These are phyloP conservation scores for Pseudonectria buxi DNA, from an alignment of 2,329 filamentous ascomycete genomes.

Conservation along the genomic window DNA sequence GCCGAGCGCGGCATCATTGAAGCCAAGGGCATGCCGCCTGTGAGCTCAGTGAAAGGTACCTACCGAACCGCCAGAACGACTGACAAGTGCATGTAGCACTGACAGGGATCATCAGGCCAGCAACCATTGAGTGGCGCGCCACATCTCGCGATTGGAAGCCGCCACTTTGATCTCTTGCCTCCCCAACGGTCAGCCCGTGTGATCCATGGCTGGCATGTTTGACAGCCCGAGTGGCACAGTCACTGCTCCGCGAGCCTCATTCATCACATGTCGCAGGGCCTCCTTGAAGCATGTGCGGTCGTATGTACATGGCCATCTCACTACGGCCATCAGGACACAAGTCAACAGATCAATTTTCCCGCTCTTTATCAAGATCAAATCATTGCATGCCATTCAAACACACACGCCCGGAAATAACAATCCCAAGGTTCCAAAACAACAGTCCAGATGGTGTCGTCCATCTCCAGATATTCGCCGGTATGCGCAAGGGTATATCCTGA, in stretches of 20 bases:
- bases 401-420: slow-evolving; percentile 6
- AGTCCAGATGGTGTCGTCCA: slow-evolving; percentile 21
- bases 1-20: no score
- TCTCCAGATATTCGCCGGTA: slow-evolving; percentile 22
- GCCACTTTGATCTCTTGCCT: slow-evolving; percentile 17
- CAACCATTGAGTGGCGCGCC: slow-evolving; percentile 18
- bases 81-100: slow-evolving; percentile 16
- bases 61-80: slow-evolving; percentile 13
- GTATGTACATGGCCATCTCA: not conserved
- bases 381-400: slow-evolving; percentile 10
- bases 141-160: slow-evolving; percentile 19
- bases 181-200: slow-evolving; percentile 1
- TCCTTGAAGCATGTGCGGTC: slow-evolving; percentile 1
- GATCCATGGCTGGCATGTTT: slow-evolving; percentile 16
- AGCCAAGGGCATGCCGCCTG: no score
- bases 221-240: slow-evolving; percentile 4
- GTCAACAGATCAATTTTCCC: slow-evolving; percentile 21
- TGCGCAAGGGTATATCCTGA: slow-evolving; percentile 24
- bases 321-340: slow-evolving; percentile 5
- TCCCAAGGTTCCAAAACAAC: slow-evolving; percentile 12
- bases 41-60: slow-evolving; percentile 3
- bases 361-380: slow-evolving; percentile 14
- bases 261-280: slow-evolving; percentile 14
- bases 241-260: slow-evolving; percentile 9
- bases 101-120: slow-evolving; percentile 24